Base-by-base conservation (phyloP, 805 yeast genomes). In the Myxozyma lipomycoides region DNA sequence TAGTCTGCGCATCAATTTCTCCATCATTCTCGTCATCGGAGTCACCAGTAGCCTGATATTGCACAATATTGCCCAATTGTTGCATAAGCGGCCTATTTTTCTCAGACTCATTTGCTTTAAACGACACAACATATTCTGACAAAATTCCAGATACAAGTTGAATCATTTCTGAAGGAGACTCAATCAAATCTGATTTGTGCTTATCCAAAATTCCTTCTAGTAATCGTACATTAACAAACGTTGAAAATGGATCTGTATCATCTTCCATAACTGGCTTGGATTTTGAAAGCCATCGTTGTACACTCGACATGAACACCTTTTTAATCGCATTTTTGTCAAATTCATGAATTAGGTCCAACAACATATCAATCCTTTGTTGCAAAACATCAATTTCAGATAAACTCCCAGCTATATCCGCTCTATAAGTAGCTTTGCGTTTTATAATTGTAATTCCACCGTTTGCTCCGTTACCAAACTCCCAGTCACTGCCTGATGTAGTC, bases 241-340 rank as follows among this genome's bases (percentile, higher is more conserved):
- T 71, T 56, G 12, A 17, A 21, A 60, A 50, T 3, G 63, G 63
- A 40, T 56, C 52, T 18, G 40, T 10, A 4, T 32, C 49, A 19
- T 19, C 26, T 7, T 48, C 52, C 19, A 44, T 23, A 22, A 52
- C 35, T 4, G 53, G 47, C n/a, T n/a, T n/a, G n/a, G n/a, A n/a
- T n/a, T n/a, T n/a, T 21, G 44, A 61, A 35, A 85, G 71, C 90
- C 95, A 86, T 58, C 82, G 70, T 49, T 75, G 74, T 54, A 91
- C 68, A 0, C 82, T 66, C 0, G 53, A 55, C 2, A 80, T 65
- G 58, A 88, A 64, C 2, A 84, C 1, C 74, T 66, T 28, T 61
- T 68, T 50, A 70, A 78, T 15, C 23, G 50, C 18, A 3, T 36
- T 21, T 0, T 54, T 45, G 49, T 78, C 82, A 32, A 82, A 64